Conservation (phyloP, 2,329 filamentous ascomycete genomes). For the Cephalotrichum gorgonifer region DNA sequence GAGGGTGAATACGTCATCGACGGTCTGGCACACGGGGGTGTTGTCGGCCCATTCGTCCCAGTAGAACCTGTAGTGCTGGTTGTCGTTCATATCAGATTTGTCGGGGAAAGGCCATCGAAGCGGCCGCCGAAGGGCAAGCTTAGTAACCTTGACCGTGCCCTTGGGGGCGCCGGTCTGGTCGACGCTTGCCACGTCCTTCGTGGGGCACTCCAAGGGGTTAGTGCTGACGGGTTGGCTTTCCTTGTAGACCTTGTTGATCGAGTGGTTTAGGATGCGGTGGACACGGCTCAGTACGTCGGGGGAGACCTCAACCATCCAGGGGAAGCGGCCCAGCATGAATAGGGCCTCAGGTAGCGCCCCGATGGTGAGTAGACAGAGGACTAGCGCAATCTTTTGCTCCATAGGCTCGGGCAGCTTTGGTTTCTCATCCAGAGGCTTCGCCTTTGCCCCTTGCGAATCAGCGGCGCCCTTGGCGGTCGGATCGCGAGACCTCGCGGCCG, state of each 20-base stretch:
- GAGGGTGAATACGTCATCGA: conserved; percentile 83
- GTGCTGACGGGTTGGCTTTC: conserved; percentile 28
- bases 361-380: conserved; percentile 79
- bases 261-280: conserved; percentile 77
- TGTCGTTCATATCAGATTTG: conserved; percentile 62
- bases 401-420: conserved; percentile 56
- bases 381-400: conserved; percentile 79
- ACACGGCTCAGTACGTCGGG: conserved; percentile 71
- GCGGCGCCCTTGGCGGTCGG: conserved; percentile 35
- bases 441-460: conserved; percentile 13
- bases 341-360: conserved; percentile 88
- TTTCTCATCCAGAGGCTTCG: conserved; percentile 35
- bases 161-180: conserved; percentile 62
- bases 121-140: conserved; percentile 52
- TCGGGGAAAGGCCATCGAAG: conserved; percentile 81
- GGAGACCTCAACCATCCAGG: conserved; percentile 81
- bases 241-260: conserved; percentile 61
- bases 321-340: conserved; percentile 84
- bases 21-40: conserved; percentile 77
- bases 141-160: conserved; percentile 53
- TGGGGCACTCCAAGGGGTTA: conserved; percentile 22
- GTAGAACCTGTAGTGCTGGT: conserved; percentile 81
- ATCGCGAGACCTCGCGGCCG: conserved; percentile 31
- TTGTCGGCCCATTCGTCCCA: conserved; percentile 97
- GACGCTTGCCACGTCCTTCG: conserved; percentile 33